phyloP scores from a whole-genome alignment of 306 rosid species.

The Ziziphus jujuba region DNA sequence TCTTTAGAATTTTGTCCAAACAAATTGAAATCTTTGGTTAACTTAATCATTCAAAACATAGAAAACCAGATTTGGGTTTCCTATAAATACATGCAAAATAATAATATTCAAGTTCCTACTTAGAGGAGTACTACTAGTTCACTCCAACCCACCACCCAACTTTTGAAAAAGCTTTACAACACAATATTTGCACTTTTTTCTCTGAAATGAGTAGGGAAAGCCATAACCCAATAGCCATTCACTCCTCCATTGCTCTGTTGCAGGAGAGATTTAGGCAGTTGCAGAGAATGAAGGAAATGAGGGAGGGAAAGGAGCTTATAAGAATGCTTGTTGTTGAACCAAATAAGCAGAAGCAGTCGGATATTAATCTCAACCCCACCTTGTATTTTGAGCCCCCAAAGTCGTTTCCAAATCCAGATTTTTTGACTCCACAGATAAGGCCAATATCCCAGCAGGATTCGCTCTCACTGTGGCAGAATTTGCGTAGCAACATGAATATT shows the following conservation, averaged over 20 bases:
- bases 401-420: conserved; percentile 37
- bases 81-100: conserved; percentile 3
- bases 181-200: neutral
- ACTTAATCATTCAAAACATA: no score
- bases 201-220: conserved; percentile 51
- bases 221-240: conserved; percentile 35
- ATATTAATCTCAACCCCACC: conserved; percentile 6
- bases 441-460: conserved; percentile 30
- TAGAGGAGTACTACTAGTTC: conserved; percentile 4
- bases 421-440: neutral
- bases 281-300: conserved; percentile 83
- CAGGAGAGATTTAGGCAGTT: conserved; percentile 88
- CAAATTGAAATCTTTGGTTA: no score
- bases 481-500: conserved; percentile 21
- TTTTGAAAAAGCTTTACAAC: neutral
- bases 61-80: conserved; percentile 20
- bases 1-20: conserved; percentile 39
- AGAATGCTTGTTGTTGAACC: conserved; percentile 40
- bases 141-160: conserved; percentile 3
- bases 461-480: conserved; percentile 65
- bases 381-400: conserved; percentile 22
- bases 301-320: conserved; percentile 67
- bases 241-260: conserved; percentile 76
- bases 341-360: conserved; percentile 17
- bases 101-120: conserved; percentile 13